Evolutionary conservation across 495 filamentous ascomycete species (phyloP), one percentile per base, ranked within the genome.

Genomic region (Beverwykella pulmonaria): DNA sequence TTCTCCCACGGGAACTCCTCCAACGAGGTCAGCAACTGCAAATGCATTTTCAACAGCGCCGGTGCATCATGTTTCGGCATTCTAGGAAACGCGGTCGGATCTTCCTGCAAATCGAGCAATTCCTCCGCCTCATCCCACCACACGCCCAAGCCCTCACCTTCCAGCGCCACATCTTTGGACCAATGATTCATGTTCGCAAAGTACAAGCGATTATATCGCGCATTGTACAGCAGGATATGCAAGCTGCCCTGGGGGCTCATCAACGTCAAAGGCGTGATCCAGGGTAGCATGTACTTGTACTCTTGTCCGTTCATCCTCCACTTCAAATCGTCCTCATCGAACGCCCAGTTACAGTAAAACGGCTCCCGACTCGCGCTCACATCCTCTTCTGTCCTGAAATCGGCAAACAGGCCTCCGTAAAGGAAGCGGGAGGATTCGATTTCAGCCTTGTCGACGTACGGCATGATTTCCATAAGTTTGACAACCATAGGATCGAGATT

Each of bases 261-360:
- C 56, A 59, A 7, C 9, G 30, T 59, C 56, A 59, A 25, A 10
- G 56, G 56, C 36, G 56, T 59, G n/a, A 59, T 29, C 56, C 56
- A 59, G 10, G 56, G 56, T 50, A 50, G 20, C 47, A 44, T 39
- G 36, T 23, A 47, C n/a, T n/a, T 59, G 32, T 47, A 44, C 56
- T 59, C 56, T 12, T 39, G 27, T n/a, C 34, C 56, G 20, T 59
- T 26, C n/a, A 10, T 39, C 19, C 36, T 39, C 56, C 56, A 59
- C 20, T 44, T 20, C 30, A 32, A n/a, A 17, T 44, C 47, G 1
- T 39, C 56, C 27, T 39, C 56, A 44, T 59, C 22, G 32, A 10
- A 39, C 56, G 19, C 56, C 56, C 56, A 59, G n/a, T 39, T 39
- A 17, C n/a, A 44, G 23, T 44, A 44, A 14, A 44, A 44, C 22